Evolutionary conservation across 2,329 filamentous ascomycete genomes (phyloP).

Genomic region (Stagonosporopsis chrysanthemi): DNA sequence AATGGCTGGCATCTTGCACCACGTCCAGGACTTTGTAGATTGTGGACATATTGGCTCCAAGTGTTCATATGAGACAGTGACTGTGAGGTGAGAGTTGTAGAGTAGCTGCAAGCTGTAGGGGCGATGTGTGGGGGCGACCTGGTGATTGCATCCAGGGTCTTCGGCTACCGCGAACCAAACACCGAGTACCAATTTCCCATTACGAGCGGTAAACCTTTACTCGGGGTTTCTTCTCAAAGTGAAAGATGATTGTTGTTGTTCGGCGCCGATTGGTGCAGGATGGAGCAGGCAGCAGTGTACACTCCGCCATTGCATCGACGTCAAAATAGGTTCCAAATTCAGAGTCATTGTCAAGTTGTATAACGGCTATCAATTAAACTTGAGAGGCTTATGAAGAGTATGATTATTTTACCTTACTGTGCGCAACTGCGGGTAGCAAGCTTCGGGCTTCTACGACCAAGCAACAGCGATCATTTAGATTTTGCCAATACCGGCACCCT

Average conservation of each 20-base stretch:
- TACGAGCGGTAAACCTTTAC: no score
- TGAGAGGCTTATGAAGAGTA: neutral
- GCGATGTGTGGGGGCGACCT: no score
- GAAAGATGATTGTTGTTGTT: neutral
- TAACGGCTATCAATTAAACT: neutral
- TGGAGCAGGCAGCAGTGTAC: neutral
- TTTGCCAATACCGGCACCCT: slow-evolving; percentile 58
- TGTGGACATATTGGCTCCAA: slow-evolving; percentile 21
- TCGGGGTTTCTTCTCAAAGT: neutral
- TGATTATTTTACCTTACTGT: neutral
- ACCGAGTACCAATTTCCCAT: no score
- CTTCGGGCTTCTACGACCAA: neutral
- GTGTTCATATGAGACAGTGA: no score
- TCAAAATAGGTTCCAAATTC: neutral
- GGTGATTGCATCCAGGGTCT: no score
- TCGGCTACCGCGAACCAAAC: no score
- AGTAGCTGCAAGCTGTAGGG: no score
- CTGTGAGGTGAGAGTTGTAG: no score
- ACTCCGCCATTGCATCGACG: neutral
- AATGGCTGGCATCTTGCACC: neutral
- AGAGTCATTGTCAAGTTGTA: neutral
- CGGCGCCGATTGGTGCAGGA: neutral
- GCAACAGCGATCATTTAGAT: slow-evolving; percentile 22
- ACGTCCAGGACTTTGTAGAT: neutral
- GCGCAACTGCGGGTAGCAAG: neutral